phyloP scores from a whole-genome alignment of 2,329 filamentous ascomycete species.

The Aspergillus quadrilineatus region DNA sequence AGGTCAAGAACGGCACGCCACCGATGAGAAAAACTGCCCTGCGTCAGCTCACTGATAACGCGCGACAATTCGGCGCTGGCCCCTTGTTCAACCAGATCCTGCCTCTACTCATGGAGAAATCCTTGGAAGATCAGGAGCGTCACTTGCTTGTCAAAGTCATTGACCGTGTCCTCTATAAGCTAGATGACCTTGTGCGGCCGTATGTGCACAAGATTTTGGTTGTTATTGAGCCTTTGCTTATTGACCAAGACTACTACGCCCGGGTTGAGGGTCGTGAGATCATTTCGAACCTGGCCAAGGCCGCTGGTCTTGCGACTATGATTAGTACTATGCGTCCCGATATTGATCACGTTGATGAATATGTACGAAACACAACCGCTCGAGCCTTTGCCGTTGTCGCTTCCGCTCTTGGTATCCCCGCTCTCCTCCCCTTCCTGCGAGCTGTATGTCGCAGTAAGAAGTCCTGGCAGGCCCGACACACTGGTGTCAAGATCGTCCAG shows the following conservation, averaged over 20 bases:
- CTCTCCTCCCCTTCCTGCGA: constrained; percentile 87
- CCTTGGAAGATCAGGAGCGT: constrained; percentile 93
- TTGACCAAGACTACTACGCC: constrained; percentile 99
- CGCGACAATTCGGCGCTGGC: constrained; percentile 89
- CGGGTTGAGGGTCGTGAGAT: constrained; percentile 97
- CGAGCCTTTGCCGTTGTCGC: constrained; percentile 96
- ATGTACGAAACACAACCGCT: constrained; percentile 96
- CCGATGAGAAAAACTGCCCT: constrained; percentile 98
- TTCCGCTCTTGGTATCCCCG: constrained; percentile 91
- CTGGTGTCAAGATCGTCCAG: constrained; percentile 98
- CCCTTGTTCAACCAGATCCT: constrained; percentile 96
- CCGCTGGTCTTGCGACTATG: constrained; percentile 95
- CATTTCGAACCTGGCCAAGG: constrained; percentile 96
- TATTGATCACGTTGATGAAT: constrained; percentile 97
- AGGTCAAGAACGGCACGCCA: constrained; percentile 98
- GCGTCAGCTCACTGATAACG: constrained; percentile 95
- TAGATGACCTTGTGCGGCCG: constrained; percentile 92
- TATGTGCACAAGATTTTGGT: constrained; percentile 98
- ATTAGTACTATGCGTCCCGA: constrained; percentile 99
- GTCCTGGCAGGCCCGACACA: constrained; percentile 97
- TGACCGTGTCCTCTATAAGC: constrained; percentile 95
- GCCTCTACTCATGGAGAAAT: constrained; percentile 96
- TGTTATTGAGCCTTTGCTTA: constrained; percentile 97
- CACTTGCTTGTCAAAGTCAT: constrained; percentile 99
- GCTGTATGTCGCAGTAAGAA: constrained; percentile 98